Conservation (phyloP, 169 alveolate species). For the Pseudocohnilembus persalinus region DNA sequence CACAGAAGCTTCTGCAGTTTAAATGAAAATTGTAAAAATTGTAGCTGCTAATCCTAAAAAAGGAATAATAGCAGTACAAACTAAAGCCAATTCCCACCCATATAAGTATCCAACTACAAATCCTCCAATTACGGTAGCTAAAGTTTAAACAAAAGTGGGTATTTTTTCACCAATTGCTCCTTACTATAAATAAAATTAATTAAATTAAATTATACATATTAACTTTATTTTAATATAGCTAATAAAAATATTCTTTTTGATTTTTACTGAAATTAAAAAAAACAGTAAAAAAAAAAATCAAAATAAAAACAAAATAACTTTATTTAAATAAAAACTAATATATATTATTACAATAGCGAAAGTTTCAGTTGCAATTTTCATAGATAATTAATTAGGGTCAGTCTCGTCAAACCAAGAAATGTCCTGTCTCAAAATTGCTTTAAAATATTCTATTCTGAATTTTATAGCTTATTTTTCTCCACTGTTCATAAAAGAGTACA, state of each 20-base stretch:
- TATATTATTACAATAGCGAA: conserved; percentile 5
- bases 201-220: neutral
- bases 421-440: conserved; percentile 35
- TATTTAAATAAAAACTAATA: too few species aligned
- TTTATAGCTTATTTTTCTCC: conserved; percentile 37
- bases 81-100: conserved; percentile 39
- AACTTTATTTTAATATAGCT: neutral
- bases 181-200: neutral
- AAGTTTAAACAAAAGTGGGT: conserved; percentile 25
- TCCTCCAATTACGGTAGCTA: conserved; percentile 26
- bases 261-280: too few species aligned
- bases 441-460: conserved; percentile 26
- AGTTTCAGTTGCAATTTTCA: conserved; percentile 40
- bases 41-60: conserved; percentile 5
- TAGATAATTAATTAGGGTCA: conserved; percentile 30
- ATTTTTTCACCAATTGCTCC: conserved; percentile 41
- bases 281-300: too few species aligned
- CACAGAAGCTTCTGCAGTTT: conserved; percentile 3
- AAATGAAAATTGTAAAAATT: conserved; percentile 14
- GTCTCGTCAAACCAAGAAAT: conserved; percentile 41
- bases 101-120: conserved; percentile 32
- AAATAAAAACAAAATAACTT: neutral
- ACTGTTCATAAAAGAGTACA: conserved; percentile 12
- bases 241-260: too few species aligned
- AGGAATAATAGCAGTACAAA: conserved; percentile 36